These are phyloP conservation scores for Paraglomus brasilianum DNA, from an alignment of 192 early-diverging fungal species.

Conservation along the genomic window DNA sequence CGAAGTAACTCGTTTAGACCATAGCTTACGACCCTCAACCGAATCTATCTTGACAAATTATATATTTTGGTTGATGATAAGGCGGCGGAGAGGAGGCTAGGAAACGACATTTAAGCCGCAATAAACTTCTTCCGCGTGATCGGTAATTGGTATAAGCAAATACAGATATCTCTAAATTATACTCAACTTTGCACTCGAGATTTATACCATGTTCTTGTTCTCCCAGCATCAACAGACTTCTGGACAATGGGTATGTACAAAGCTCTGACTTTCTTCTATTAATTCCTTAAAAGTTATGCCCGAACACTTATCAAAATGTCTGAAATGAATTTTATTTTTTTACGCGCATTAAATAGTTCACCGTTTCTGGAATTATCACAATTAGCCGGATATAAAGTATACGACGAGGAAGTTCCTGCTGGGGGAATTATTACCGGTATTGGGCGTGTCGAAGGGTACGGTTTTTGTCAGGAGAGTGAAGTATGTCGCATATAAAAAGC, in stretches of 20 bases:
- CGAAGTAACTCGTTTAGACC: background rate
- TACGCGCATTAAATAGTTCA: constrained; percentile 53
- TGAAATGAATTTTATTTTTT: constrained; percentile 36
- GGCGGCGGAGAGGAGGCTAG: constrained; percentile 85
- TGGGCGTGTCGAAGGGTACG: constrained; percentile 84
- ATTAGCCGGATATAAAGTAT: constrained; percentile 86
- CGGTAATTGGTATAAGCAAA: constrained; percentile 45
- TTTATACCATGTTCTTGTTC: background rate
- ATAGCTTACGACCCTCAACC: background rate
- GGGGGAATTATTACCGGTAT: constrained; percentile 96
- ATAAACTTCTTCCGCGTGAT: constrained; percentile 91
- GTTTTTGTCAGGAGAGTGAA: background rate
- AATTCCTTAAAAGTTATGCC: constrained; percentile 7
- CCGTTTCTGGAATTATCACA: constrained; percentile 95
- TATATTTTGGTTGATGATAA: constrained; percentile 31
- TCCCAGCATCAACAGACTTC: constrained; percentile 63
- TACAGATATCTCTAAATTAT: constrained; percentile 7
- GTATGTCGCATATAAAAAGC: too few relatives aligned
- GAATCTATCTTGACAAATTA: background rate
- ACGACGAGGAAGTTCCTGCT: constrained; percentile 80
- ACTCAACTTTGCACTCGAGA: background rate
- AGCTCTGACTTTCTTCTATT: background rate
- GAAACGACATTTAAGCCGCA: constrained; percentile 76
- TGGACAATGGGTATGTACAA: constrained; percentile 68
- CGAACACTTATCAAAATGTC: background rate